phyloP scores from a whole-genome alignment of 495 filamentous ascomycete genomes.

The Staphylotrichum tortipilum region DNA sequence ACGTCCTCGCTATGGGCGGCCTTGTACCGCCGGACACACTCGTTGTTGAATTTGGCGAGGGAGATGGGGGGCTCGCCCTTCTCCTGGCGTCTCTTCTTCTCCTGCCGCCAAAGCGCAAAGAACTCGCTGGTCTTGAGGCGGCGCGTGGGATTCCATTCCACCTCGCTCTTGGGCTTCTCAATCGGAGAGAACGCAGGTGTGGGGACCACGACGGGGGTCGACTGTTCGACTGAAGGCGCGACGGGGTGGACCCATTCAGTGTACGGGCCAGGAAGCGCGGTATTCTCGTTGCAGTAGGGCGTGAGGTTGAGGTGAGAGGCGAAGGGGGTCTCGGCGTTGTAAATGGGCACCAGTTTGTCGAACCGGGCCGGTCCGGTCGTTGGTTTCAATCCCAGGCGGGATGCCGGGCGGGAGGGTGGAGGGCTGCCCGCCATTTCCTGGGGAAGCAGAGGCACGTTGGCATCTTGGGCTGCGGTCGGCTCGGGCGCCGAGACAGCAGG shows the following conservation, averaged over 20 bases:
- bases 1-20: constrained; percentile 2
- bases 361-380: constrained; percentile 12
- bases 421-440: not conserved
- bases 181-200: constrained; percentile 6
- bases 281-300: constrained; percentile 20
- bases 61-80: constrained; percentile 13
- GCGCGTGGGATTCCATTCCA: constrained; percentile 17
- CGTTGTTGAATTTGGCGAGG: constrained; percentile 19
- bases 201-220: constrained; percentile 13
- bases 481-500: not conserved
- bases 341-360: constrained; percentile 13
- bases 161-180: not conserved
- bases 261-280: constrained; percentile 19
- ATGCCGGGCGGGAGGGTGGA: not conserved
- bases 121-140: constrained; percentile 17
- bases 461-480: not conserved
- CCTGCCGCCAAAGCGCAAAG: constrained; percentile 12
- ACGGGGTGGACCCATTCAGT: constrained; percentile 18
- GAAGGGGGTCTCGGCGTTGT: constrained; percentile 13
- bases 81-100: constrained; percentile 10
- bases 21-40: constrained; percentile 14
- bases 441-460: not conserved
- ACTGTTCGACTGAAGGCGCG: not conserved
- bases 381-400: not conserved
- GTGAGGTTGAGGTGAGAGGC: constrained; percentile 12